phyloP scores from a whole-genome alignment of 2,329 filamentous ascomycete genomes.

The Neophaeococcomyces aloes region DNA sequence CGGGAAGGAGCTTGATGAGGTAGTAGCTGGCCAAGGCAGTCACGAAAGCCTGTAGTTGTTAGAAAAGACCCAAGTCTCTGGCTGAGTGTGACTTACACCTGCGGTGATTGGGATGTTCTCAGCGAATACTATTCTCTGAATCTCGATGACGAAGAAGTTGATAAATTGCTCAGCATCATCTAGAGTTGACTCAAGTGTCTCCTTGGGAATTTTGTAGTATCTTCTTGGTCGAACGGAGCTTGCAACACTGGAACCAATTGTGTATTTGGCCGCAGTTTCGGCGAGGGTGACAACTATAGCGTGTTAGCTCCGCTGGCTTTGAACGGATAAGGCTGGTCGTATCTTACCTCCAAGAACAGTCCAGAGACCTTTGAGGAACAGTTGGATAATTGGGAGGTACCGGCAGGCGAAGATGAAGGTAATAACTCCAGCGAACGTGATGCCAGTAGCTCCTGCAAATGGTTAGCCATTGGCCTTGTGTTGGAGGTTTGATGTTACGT shows the following conservation, averaged over 20 bases:
- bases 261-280: conserved; percentile 46
- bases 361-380: conserved; percentile 51
- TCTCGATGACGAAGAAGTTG: conserved; percentile 60
- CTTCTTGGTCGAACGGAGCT: conserved; percentile 52
- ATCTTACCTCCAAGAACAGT: conserved; percentile 47
- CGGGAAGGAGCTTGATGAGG: conserved; percentile 55
- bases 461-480: conserved; percentile 15
- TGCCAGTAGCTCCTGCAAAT: conserved; percentile 48
- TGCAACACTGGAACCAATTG: conserved; percentile 48
- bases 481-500: conserved; percentile 22
- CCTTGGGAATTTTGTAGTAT: conserved; percentile 57
- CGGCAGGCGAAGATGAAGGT: conserved; percentile 52
- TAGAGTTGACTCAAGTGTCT: conserved; percentile 50
- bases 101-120: conserved; percentile 54
- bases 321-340: conserved; percentile 9
- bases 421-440: conserved; percentile 47
- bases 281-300: conserved; percentile 40
- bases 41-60: conserved; percentile 43
- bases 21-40: conserved; percentile 51
- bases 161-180: conserved; percentile 55
- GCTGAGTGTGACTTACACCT: conserved; percentile 38
- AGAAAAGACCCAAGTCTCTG: conserved; percentile 1
- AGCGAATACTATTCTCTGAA: conserved; percentile 55
- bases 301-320: neutral
- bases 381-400: conserved; percentile 53